Evolutionary conservation across 116 monocot species (phyloP).

Genomic region (Zostera marina): DNA sequence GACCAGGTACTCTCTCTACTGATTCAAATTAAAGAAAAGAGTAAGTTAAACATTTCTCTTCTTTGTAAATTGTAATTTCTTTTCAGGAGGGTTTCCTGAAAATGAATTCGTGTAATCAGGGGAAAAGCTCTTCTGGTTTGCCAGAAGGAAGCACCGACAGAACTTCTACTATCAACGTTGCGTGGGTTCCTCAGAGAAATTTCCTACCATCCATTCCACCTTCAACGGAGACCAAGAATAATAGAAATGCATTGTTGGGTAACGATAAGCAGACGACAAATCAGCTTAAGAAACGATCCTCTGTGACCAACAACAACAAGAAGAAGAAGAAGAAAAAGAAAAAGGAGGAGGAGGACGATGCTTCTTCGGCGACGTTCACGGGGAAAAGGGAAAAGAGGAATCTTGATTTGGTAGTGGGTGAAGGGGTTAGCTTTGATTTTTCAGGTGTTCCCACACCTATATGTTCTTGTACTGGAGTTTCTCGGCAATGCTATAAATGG

Average conservation of each 20-base stretch:
- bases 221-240: not conserved
- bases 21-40: no score
- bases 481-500: slow-evolving; percentile 75
- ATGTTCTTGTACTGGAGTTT: slow-evolving; percentile 62
- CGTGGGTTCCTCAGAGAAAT: slow-evolving; percentile 39
- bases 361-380: slow-evolving; percentile 2
- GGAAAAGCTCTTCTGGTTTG: slow-evolving; percentile 9
- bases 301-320: slow-evolving; percentile 14
- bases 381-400: slow-evolving; percentile 31
- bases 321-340: slow-evolving; percentile 22
- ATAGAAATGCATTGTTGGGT: not conserved
- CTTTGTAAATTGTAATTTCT: no score
- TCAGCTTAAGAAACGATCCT: slow-evolving; percentile 22
- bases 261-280: slow-evolving; percentile 15
- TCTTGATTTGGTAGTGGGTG: slow-evolving; percentile 4
- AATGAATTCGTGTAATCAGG: slow-evolving; percentile 20
- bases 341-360: slow-evolving; percentile 10
- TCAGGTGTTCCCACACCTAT: slow-evolving; percentile 46
- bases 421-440: slow-evolving; percentile 40
- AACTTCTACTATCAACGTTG: slow-evolving; percentile 19
- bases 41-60: no score
- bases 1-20: slow-evolving; percentile 13
- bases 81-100: slow-evolving; percentile 23
- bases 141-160: slow-evolving; percentile 11
- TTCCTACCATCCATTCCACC: slow-evolving; percentile 8